These are phyloP conservation scores for Pyricularia sp. DNA, from an alignment of 2,329 filamentous ascomycete species.

Conservation along the genomic window DNA sequence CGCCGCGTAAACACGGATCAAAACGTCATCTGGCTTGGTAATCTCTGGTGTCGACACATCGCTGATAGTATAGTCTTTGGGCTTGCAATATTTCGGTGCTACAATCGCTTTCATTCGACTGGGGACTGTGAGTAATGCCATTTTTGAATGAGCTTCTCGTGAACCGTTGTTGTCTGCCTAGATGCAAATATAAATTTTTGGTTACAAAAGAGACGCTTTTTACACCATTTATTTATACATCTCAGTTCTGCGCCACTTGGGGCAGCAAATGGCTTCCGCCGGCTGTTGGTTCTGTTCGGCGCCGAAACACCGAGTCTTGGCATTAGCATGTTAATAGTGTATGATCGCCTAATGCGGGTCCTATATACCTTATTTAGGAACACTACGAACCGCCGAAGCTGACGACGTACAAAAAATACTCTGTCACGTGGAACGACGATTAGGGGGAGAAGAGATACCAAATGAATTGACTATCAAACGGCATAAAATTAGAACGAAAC, in stretches of 20 bases:
- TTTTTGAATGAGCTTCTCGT: neutral
- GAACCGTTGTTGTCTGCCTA: neutral
- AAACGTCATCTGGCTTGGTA: slow-evolving; percentile 29
- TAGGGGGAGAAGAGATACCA: neutral
- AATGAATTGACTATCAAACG: neutral
- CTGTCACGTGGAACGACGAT: neutral
- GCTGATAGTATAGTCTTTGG: slow-evolving; percentile 26
- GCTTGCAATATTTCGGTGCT: slow-evolving; percentile 27
- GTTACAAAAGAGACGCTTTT: neutral
- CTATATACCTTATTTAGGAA: no score
- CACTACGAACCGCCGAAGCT: neutral
- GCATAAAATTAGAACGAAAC: neutral
- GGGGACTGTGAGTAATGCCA: neutral
- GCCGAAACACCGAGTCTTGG: neutral
- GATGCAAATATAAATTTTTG: neutral
- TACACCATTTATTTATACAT: neutral
- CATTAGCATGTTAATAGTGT: neutral
- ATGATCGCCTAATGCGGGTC: neutral
- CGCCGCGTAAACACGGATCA: slow-evolving; percentile 29
- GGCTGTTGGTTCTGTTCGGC: neutral
- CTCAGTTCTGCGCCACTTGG: neutral
- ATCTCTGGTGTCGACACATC: slow-evolving; percentile 36
- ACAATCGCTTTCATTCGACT: slow-evolving; percentile 33
- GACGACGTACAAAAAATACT: neutral
- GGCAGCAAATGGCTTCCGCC: neutral